A percentile compares a stretch with the other conserved stretches of the same genome.
These are phyloP conservation scores for Endocarpon pusillum DNA, from an alignment of 495 filamentous ascomycete species.

Conservation along the genomic window DNA sequence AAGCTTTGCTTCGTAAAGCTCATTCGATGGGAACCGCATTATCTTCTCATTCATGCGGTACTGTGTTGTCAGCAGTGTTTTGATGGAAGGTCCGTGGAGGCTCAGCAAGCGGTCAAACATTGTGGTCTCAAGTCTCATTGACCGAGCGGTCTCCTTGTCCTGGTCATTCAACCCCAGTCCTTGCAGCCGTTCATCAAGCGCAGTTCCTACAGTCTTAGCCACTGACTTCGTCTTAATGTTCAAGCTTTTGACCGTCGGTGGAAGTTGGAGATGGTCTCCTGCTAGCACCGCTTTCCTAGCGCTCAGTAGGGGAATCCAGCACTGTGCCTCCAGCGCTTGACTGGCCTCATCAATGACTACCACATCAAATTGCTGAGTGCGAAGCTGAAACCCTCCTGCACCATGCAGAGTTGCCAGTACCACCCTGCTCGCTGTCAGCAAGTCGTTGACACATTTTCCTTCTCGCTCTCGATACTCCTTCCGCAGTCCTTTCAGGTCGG, in stretches of 20 bases:
- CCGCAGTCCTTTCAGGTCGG: conserved; percentile 64
- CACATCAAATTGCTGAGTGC: conserved; percentile 72
- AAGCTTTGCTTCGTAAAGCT: conserved; percentile 69
- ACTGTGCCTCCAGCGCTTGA: conserved; percentile 91
- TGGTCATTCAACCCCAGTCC: conserved; percentile 4
- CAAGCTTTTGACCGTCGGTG: conserved; percentile 76
- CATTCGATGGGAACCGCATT: conserved; percentile 82
- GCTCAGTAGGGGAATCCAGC: conserved; percentile 79
- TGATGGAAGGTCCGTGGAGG: conserved; percentile 69
- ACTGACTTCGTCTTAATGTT: conserved; percentile 2
- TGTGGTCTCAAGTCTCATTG: conserved; percentile 58
- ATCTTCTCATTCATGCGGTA: conserved; percentile 96
- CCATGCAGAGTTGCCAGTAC: conserved; percentile 89
- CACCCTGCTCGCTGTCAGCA: conserved; percentile 65
- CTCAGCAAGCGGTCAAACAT: conserved; percentile 78
- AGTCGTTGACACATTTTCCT: conserved; percentile 53
- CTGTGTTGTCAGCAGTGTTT: conserved; percentile 91
- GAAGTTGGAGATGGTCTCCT: conserved; percentile 86
- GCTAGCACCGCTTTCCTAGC: conserved; percentile 80
- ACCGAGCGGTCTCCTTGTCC: conserved; percentile 16
- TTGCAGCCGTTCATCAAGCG: background rate
- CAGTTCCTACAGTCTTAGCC: background rate
- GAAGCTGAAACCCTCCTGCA: conserved; percentile 70
- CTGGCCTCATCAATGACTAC: conserved; percentile 92
- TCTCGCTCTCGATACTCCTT: conserved; percentile 84